These are phyloP conservation scores for Phyllachora maydis DNA, from an alignment of 2,329 filamentous ascomycete species.

Conservation along the genomic window DNA sequence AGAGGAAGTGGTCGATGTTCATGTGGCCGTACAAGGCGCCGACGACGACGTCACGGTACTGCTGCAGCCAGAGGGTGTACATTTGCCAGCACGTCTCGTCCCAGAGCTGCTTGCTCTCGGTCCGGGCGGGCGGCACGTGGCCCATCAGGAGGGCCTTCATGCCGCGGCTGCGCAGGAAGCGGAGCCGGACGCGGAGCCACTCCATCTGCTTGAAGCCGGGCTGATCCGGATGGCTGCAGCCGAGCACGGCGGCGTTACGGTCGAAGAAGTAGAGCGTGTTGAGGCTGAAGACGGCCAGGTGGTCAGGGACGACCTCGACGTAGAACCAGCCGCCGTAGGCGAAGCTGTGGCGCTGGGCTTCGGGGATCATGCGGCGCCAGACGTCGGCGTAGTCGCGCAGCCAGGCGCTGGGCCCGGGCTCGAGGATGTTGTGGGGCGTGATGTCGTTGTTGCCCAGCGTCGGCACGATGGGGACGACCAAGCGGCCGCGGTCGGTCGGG, in stretches of 20 bases:
- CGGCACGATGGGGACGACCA: constrained; percentile 64
- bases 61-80: constrained; percentile 74
- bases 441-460: constrained; percentile 97
- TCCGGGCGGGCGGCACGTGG: constrained; percentile 81
- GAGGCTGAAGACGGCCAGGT: constrained; percentile 75
- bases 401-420: constrained; percentile 71
- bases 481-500: constrained; percentile 28
- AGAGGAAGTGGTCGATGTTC: constrained; percentile 94
- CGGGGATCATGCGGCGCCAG: constrained; percentile 76
- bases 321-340: constrained; percentile 88
- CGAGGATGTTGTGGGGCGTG: constrained; percentile 86
- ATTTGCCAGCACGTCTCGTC: constrained; percentile 98
- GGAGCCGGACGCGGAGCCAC: constrained; percentile 79
- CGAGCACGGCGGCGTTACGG: constrained; percentile 83
- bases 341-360: constrained; percentile 80
- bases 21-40: constrained; percentile 77
- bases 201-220: constrained; percentile 91
- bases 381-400: constrained; percentile 56
- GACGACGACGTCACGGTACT: constrained; percentile 79
- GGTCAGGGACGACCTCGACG: constrained; percentile 72
- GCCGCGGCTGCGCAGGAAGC: constrained; percentile 59
- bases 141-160: constrained; percentile 93
- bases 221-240: constrained; percentile 58
- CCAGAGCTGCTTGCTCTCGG: constrained; percentile 71
- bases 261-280: constrained; percentile 96